Conservation (phyloP, 805 yeast species). For the Lachancea thermotolerans region DNA sequence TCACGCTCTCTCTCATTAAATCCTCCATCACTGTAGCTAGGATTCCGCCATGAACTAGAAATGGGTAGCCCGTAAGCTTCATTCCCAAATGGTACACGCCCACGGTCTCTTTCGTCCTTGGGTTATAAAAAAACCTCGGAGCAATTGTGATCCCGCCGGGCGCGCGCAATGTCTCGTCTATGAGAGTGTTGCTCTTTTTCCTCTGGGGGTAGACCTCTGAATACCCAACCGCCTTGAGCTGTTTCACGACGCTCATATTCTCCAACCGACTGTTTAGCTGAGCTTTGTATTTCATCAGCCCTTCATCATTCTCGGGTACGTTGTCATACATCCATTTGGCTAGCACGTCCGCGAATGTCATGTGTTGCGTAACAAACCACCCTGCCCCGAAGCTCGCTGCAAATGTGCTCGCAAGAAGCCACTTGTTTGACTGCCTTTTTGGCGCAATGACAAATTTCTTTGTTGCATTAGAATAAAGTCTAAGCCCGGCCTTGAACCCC, state of each 20-base stretch:
- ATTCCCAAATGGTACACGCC: constrained; percentile 73
- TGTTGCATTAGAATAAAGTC: constrained; percentile 1
- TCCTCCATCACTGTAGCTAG: constrained; percentile 77
- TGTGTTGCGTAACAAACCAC: constrained; percentile 29
- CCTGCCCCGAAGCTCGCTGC: constrained; percentile 28
- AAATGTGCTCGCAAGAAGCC: constrained; percentile 26
- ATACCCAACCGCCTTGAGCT: constrained; percentile 36
- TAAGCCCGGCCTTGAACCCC: not conserved
- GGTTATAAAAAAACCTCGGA: constrained; percentile 61
- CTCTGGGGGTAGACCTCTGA: constrained; percentile 31
- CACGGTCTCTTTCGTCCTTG: constrained; percentile 49
- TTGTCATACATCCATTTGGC: constrained; percentile 31
- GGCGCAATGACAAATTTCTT: constrained; percentile 10
- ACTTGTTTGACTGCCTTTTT: constrained; percentile 8
- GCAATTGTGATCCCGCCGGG: constrained; percentile 79
- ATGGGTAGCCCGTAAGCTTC: constrained; percentile 78
- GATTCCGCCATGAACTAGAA: constrained; percentile 83
- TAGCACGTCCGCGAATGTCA: constrained; percentile 31
- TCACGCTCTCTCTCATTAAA: constrained; percentile 50
- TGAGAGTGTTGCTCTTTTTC: constrained; percentile 43
- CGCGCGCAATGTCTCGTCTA: constrained; percentile 43
- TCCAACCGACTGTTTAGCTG: constrained; percentile 42
- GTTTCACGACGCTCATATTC: constrained; percentile 44
- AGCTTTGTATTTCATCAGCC: constrained; percentile 25
- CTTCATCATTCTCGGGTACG: constrained; percentile 25